Base-by-base conservation (phyloP, 2,329 filamentous ascomycete species). In the Neofusicoccum sp. region DNA sequence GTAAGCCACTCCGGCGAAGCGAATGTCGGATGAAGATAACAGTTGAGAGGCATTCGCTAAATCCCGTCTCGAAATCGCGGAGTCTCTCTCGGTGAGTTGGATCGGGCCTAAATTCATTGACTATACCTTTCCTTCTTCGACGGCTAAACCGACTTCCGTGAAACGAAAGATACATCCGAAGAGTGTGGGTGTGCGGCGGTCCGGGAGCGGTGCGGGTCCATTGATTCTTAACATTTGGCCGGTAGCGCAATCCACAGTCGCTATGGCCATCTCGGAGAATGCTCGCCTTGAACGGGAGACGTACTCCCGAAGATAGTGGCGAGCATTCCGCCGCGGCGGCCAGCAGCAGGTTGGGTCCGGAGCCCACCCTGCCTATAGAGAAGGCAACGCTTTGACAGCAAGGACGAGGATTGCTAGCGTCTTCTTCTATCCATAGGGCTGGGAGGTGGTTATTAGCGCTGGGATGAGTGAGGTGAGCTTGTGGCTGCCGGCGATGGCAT, bases 301-400 rank as follows among this genome's bases (percentile, higher is more conserved):
- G 54, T 9, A 16, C 37, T 14, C 16, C 45, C 31, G 11, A 33
- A 16, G 8, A 41, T 22, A 29, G 9, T 36, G 1, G 29, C n/a
- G 29, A 31, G 28, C 45, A 16, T 29, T 14, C 36, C 41, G 41
- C 31, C 3, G 45, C 54, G 54, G 54, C 45, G 12, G 54, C 45
- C 45, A 58, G 41, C 5, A 8, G 31, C 2, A 22, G 16, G 31
- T 45, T 45, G 45, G 54, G 14, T 58, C 54, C 54, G 54, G 54
- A 41, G 41, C 54, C 54, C 54, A 58, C 54, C 28, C 9, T 43
- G 34, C n/a, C 14, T 22, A n/a, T 45, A 45, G 28, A 58, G 31
- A 34, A 14, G 8, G 6, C 50, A 16, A n/a, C 31, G 37, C 50
- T 43, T 33, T 37, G 50, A 33, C n/a, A n/a, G 29, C 9, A 33